phyloP scores from a whole-genome alignment of 2,329 filamentous ascomycete genomes.

The Penicillium sp. region DNA sequence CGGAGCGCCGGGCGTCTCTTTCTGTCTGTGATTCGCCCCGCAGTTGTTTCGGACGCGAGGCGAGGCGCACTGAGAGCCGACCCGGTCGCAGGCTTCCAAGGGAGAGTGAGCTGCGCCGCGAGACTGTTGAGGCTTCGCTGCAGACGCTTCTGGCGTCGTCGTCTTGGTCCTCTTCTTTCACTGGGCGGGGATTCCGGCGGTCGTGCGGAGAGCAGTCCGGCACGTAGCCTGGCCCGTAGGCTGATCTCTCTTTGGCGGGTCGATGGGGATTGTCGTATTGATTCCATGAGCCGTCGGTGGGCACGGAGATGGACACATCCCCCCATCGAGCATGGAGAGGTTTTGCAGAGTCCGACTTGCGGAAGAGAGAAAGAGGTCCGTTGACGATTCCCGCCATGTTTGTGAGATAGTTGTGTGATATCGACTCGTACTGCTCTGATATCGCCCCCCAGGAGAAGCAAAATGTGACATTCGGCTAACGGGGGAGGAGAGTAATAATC shows the following conservation, averaged over 20 bases:
- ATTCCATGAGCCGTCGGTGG: slow-evolving; percentile 42
- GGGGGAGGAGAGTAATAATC: not conserved
- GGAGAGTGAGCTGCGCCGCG: slow-evolving; percentile 22
- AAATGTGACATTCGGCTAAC: slow-evolving; percentile 11
- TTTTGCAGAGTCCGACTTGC: slow-evolving; percentile 27
- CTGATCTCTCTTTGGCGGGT: slow-evolving; percentile 13
- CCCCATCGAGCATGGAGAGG: slow-evolving; percentile 43
- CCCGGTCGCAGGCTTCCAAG: slow-evolving; percentile 26
- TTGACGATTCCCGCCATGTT: slow-evolving; percentile 32
- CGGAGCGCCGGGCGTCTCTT: slow-evolving; percentile 7
- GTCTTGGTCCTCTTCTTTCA: slow-evolving; percentile 8
- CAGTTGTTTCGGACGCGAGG: slow-evolving; percentile 23
- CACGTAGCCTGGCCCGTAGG: slow-evolving; percentile 34
- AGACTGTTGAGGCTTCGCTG: slow-evolving; percentile 1
- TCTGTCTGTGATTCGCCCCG: slow-evolving; percentile 14
- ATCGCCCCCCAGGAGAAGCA: not conserved
- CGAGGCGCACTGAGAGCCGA: slow-evolving; percentile 32
- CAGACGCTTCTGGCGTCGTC: slow-evolving; percentile 13
- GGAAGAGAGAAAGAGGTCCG: slow-evolving; percentile 34
- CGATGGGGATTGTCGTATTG: slow-evolving; percentile 34
- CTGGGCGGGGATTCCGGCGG: not conserved
- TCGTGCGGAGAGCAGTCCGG: slow-evolving; percentile 21
- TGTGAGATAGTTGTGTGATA: not conserved
- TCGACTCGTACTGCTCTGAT: not conserved
- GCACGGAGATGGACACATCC: slow-evolving; percentile 39